A percentile compares a stretch with the other conserved stretches of the same genome.
Conservation (phyloP, 805 yeast genomes). For the Clavispora asparagi region DNA sequence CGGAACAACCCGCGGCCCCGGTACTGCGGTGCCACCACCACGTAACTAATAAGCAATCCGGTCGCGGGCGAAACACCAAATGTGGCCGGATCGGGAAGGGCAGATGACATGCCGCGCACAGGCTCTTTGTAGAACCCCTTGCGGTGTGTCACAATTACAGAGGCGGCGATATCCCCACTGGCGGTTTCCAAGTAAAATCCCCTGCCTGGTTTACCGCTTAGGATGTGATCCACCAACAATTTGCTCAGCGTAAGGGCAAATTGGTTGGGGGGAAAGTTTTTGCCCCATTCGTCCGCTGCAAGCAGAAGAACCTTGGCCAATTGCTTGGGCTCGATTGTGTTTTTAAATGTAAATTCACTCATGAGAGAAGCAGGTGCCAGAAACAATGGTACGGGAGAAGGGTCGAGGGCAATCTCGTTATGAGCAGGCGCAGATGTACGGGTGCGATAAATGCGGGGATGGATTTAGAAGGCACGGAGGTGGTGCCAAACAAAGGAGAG, state of each 20-base stretch:
- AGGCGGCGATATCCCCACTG: conserved; percentile 18
- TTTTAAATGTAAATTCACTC: conserved; percentile 12
- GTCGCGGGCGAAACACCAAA: conserved; percentile 31
- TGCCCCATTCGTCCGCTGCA: conserved; percentile 23
- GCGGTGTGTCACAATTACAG: conserved; percentile 18
- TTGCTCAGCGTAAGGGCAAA: conserved; percentile 18
- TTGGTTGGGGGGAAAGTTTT: conserved; percentile 15
- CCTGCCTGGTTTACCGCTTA: conserved; percentile 16
- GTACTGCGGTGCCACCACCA: conserved; percentile 22
- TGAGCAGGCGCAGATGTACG: not conserved
- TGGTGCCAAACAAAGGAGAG: too few species aligned
- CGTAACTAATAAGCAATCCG: conserved; percentile 21
- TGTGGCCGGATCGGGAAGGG: conserved; percentile 25
- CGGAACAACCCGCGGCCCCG: conserved; percentile 27
- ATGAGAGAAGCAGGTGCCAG: not conserved
- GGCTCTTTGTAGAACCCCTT: conserved; percentile 27
- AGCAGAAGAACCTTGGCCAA: conserved; percentile 18
- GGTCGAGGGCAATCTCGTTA: not conserved
- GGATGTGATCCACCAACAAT: conserved; percentile 8
- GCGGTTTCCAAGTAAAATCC: conserved; percentile 25
- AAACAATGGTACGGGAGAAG: not conserved
- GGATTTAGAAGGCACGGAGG: too few species aligned
- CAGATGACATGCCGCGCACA: conserved; percentile 18
- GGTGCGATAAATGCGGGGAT: not conserved
- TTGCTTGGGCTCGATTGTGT: conserved; percentile 20